Percentiles rank a stretch among this genome's conserved stretches.
phyloP scores from a whole-genome alignment of 1,284 basidiomycete genomes.

The Trichosporon coremiiforme region DNA sequence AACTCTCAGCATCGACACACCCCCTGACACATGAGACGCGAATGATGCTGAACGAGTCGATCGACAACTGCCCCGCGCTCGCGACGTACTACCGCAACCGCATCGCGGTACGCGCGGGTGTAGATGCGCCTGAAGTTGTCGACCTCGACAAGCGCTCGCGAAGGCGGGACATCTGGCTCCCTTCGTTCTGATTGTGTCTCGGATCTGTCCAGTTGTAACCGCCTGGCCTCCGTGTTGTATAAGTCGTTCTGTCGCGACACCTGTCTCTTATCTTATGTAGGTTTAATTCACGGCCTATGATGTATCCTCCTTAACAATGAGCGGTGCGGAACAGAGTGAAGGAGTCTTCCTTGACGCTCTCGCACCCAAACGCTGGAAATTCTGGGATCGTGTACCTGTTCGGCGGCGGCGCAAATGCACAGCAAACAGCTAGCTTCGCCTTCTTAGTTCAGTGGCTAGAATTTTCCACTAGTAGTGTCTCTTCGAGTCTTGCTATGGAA shows the following conservation, averaged over 20 bases:
- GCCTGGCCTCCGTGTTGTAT: background rate
- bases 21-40: conserved; percentile 34
- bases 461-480: conserved; percentile 17
- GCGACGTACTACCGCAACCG: conserved; percentile 43
- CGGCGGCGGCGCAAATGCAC: background rate
- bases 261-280: background rate
- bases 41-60: conserved; percentile 48
- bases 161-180: conserved; percentile 46
- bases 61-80: conserved; percentile 50
- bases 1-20: background rate
- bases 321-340: background rate
- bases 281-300: background rate
- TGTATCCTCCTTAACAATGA: background rate
- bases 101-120: conserved; percentile 41
- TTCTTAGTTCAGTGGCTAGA: conserved; percentile 20
- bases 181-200: conserved; percentile 29
- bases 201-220: background rate
- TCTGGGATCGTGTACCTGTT: background rate
- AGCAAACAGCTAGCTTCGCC: background rate
- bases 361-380: background rate
- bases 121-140: conserved; percentile 39
- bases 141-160: conserved; percentile 43
- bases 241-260: background rate
- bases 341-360: too few species aligned
- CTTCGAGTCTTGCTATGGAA: conserved; percentile 11